Conservation (phyloP, 2,329 filamentous ascomycete genomes). For the Aaosphaeria arxii region DNA sequence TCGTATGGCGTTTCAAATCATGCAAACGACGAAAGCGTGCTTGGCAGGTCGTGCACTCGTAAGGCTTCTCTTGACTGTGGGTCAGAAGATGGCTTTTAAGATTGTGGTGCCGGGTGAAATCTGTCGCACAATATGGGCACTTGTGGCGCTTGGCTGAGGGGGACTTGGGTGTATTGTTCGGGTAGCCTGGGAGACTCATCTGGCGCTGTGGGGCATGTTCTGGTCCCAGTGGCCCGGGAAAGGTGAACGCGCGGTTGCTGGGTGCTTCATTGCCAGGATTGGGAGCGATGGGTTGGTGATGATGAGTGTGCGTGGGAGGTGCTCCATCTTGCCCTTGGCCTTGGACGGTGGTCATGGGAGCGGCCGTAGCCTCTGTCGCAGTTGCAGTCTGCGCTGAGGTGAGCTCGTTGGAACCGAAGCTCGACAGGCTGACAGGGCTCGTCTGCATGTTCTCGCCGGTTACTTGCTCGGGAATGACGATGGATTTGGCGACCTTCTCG, state of each 20-base stretch:
- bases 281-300: constrained; percentile 34
- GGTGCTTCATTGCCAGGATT: constrained; percentile 33
- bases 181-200: constrained; percentile 58
- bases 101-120: constrained; percentile 96
- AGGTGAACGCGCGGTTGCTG: constrained; percentile 60
- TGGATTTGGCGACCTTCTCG: constrained; percentile 46
- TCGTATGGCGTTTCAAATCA: constrained; percentile 92
- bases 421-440: constrained; percentile 53
- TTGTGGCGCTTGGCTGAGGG: constrained; percentile 87
- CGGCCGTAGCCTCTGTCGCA: constrained; percentile 49
- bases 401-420: constrained; percentile 53
- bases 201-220: constrained; percentile 53
- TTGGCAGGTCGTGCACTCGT: constrained; percentile 88
- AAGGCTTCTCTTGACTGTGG: constrained; percentile 97
- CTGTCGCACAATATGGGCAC: constrained; percentile 92
- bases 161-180: constrained; percentile 61
- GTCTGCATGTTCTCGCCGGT: constrained; percentile 48
- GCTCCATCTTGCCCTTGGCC: constrained; percentile 29
- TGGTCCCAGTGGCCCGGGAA: constrained; percentile 56
- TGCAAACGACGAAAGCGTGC: constrained; percentile 90
- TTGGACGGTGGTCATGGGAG: constrained; percentile 40
- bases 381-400: constrained; percentile 46
- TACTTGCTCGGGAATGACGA: constrained; percentile 47
- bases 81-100: constrained; percentile 96
- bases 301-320: constrained; percentile 32